Evolutionary conservation across 805 yeast genomes (phyloP).

Genomic region (Isabelozyma gotoi): DNA sequence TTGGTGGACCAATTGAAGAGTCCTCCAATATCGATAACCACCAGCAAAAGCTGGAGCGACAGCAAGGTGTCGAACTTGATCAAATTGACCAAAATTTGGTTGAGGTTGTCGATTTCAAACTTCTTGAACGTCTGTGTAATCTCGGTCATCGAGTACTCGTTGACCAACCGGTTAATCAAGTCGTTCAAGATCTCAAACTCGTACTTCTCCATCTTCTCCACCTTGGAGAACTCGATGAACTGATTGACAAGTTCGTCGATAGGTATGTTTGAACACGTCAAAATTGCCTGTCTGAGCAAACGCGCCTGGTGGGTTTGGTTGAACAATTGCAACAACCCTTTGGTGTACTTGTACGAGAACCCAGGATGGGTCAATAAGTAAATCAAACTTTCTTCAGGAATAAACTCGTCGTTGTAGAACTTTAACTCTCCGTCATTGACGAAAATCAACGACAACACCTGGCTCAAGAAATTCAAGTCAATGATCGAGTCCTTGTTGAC

Average conservation of each 20-base stretch:
- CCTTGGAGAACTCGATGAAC: constrained; percentile 48
- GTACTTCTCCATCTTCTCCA: constrained; percentile 28
- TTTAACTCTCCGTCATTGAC: constrained; percentile 17
- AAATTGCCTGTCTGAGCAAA: constrained; percentile 77
- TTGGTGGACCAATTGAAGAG: constrained; percentile 62
- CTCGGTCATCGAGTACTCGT: constrained; percentile 60
- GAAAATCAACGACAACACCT: constrained; percentile 45
- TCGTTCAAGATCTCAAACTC: constrained; percentile 59
- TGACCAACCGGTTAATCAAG: constrained; percentile 61
- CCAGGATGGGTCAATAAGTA: constrained; percentile 86
- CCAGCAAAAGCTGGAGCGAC: constrained; percentile 62
- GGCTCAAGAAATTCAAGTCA: constrained; percentile 54
- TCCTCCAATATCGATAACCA: constrained; percentile 73
- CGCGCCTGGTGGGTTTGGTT: constrained; percentile 47
- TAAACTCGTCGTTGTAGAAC: constrained; percentile 24
- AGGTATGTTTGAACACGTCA: constrained; percentile 70
- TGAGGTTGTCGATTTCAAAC: constrained; percentile 27
- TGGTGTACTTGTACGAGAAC: constrained; percentile 63
- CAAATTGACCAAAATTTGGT: constrained; percentile 33
- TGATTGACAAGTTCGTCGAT: constrained; percentile 63
- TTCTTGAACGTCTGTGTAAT: constrained; percentile 50
- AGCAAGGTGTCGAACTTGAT: constrained; percentile 43
- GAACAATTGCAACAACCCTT: constrained; percentile 54
- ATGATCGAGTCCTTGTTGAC: constrained; percentile 65
- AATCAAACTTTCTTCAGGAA: constrained; percentile 61